Base-by-base conservation (phyloP, 148 eudicot genomes). In the Selenicereus undatus region DNA sequence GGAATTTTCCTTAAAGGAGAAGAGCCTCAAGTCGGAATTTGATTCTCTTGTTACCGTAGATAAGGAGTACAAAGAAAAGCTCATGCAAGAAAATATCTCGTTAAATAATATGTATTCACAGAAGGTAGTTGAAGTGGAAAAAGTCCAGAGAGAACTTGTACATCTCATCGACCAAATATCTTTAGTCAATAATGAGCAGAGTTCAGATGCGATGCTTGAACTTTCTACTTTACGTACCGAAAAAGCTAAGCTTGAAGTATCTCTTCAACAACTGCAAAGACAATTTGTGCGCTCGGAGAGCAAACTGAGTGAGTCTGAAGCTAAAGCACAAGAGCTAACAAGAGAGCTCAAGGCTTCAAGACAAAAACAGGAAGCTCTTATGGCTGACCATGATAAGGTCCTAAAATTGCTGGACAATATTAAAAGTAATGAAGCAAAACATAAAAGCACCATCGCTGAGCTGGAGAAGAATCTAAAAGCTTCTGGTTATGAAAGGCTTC, bases 381-480 rank as follows among this genome's bases (percentile, higher is more conserved):
- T 81, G 83, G 83, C 87, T 60, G 92, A 91, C 35, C 85, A 91
- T 79, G 97, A 89, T 66, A 93, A 86, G 73, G 70, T 81, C 78
- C 82, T 82, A 74, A 88, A 84, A 45, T 69, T 70, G 64, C 73
- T 89, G 80, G 88, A 84, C 75, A 86, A 78, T 87, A 70, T 79
- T 78, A 89, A 87, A 81, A 83, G 74, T 62, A 86, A 82, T 76
- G 94, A 92, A 87, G 95, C 88, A 75, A 90, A 88, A 76, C 76
- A 87, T 62, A 89, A 87, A 81, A 83, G 80, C 12, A 18, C 79
- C 42, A 73, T 87, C 71, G 84, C 79, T 82, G 89, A 84, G 75
- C 90, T 91, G 75, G 97, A 92, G 75, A 76, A 86, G 75, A 90
- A 92, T 81, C 92, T 88, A 73, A 92, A 91, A 54, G 87, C 89